Base-by-base conservation (phyloP, 2,329 filamentous ascomycete genomes). In the Diaporthe citrichinensis region DNA sequence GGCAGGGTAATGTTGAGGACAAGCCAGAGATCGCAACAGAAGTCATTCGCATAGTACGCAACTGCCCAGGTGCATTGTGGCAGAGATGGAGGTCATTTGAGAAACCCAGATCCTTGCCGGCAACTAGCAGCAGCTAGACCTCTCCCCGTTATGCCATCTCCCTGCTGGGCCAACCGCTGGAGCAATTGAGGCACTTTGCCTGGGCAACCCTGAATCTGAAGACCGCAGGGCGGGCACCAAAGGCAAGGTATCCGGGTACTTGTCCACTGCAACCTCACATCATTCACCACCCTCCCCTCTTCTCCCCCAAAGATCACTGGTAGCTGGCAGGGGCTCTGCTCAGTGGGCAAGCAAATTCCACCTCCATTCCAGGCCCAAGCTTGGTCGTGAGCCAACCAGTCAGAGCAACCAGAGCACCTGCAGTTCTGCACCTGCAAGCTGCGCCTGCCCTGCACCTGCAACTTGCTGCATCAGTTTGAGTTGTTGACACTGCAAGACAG, bases 101-200 rank as follows among this genome's bases (percentile, higher is more conserved):
- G 23, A 46, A 46, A 39, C 23, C 44, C 28, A 51, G 65, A 68
- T 68, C 65, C 65, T 53, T 53, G 46, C 65, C 58, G 57, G 71
- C 71, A 61, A n/a, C 71, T 53, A 62, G 57, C 69, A 72, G 39
- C 28, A 55, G 12, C 39, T 46, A 49, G 25, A 20, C 41, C 23
- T 49, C 55, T 39, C 44, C 55, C 36, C 36, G 34, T 34, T 20
- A 23, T 23, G 53, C 41, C 44, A 20, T 58, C 34, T 72, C 41
- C 68, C 39, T 59, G 69, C 69, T 72, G 69, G 53, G 41, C 68
- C 69, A 49, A 71, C 68, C 68, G 68, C 68, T 57, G 51, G 25
- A 20, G 23, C 34, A 25, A 39, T 39, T 41, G 58, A 20, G 58
- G 10, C 23, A 17, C 20, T 41, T 49, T 72, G 55, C 39, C 68